Base-by-base conservation (phyloP, 2,329 filamentous ascomycete genomes). In the Stagonosporopsis cucurbitacearum region DNA sequence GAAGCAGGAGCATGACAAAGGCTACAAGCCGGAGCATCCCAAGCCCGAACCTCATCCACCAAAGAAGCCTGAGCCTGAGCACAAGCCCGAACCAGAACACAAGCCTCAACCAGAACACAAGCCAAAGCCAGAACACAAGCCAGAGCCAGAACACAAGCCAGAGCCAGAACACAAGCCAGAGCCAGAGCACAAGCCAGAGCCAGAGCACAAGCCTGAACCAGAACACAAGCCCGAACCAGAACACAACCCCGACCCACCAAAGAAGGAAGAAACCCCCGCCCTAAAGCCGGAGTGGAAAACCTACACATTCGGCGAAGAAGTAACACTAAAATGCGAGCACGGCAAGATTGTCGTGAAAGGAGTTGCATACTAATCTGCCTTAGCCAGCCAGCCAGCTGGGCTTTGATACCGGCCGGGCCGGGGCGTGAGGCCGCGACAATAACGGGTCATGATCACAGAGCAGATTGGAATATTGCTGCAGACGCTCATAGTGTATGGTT, bases 301-400 rank as follows among this genome's bases (percentile, higher is more conserved):
- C 8, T 59, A 59, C 43, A 51, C 43, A 22, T 62, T 62, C 13
- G 59, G 42, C 20, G 59, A 62, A 6, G 56, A 62, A 32, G 50
- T 62, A 9, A 62, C 41, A 19, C 53, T 62, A 9, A 62, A 62
- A 25, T 62, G 59, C n/a, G 59, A 59, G 43, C 42, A 44, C 39
- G 59, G 59, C 17, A 37, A 59, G 15, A 57, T 62, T 22, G 50
- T 62, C 17, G 30, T 59, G 20, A 59, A 49, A 15, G 59, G 59
- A 22, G 37, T 47, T 7, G 44, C 39, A 11, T 49, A 44, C 30
- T 54, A 48, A 22, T n/a, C n/a, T n/a, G n/a, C n/a, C n/a, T n/a
- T n/a, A n/a, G n/a, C n/a, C n/a, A n/a, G n/a, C n/a, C n/a, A n/a
- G n/a, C n/a, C n/a, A n/a, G n/a, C n/a, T n/a, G n/a, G n/a, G n/a